These are phyloP conservation scores for Trypanosoma vivax DNA, from an alignment of 208 protist species.

Conservation along the genomic window DNA sequence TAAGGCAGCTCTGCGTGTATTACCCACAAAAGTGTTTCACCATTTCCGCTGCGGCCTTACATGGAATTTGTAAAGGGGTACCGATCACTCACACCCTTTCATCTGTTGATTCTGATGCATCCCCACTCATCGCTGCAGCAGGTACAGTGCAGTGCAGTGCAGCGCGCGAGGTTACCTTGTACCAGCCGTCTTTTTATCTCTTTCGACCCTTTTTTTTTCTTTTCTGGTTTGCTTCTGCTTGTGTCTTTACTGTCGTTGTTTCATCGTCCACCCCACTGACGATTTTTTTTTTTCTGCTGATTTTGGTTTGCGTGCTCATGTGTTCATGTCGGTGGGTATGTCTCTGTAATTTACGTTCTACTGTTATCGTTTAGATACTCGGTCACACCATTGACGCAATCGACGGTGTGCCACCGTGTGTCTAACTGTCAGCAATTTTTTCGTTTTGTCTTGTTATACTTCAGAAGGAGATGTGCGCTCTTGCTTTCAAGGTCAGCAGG, in stretches of 20 bases:
- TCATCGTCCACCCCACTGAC: not conserved
- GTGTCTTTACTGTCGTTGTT: not conserved
- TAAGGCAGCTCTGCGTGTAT: constrained; percentile 34
- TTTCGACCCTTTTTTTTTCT: not conserved
- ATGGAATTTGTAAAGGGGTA: constrained; percentile 50
- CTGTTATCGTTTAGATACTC: too few species aligned
- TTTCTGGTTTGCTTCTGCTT: not conserved
- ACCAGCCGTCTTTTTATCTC: too few species aligned
- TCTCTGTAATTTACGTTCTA: too few species aligned
- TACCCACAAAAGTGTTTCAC: constrained; percentile 47
- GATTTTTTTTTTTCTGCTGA: not conserved
- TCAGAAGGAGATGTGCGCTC: too few species aligned
- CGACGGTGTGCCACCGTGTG: too few species aligned
- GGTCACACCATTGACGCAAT: too few species aligned
- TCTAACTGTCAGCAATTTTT: too few species aligned
- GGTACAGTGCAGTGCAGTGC: not conserved
- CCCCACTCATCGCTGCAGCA: not conserved
- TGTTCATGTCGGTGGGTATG: too few species aligned
- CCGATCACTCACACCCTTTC: not conserved
- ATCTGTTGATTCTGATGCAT: not conserved
- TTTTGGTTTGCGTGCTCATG: not conserved
- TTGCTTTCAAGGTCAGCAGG: too few species aligned
- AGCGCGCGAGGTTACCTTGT: not conserved
- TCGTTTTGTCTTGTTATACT: too few species aligned
- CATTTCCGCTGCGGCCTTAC: constrained; percentile 63